Base-by-base conservation (phyloP, 1,284 basidiomycete species). In the Ceratobasidium sp. region DNA sequence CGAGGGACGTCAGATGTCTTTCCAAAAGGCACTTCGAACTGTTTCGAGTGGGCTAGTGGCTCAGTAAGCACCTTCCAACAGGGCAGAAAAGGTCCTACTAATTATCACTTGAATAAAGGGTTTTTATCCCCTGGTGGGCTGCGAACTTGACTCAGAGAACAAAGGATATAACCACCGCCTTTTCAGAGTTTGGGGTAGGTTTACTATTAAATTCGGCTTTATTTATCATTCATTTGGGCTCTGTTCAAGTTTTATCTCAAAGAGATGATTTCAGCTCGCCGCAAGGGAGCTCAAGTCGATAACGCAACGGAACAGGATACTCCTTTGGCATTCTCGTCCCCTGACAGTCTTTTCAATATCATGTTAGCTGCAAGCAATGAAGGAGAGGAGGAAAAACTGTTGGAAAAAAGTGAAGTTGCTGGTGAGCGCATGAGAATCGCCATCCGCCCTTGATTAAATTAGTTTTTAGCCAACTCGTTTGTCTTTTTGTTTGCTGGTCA, bases 401-500 rank as follows among this genome's bases (percentile, higher is more conserved):
- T 65, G 15, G 22, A 32, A 7, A 49, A 65, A 8, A 20, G 49
- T 5, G 49, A 65, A 4, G 49, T 65, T n/a, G 43, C 49, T 34
- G 60, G 60, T 53, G 43, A 3, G 60, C 31, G 7, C 20, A 32
- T 20, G 2, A 10, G 10, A 25, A 5, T 29, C 12, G 25, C n/a
- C 13, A 40, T 13, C 15, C 13, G 42, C 12, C 13, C 35, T 31
- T n/a, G 6, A 12, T 29, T 27, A 13, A 38, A 17, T 1, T 7
- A 17, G 20, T 15, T 2, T 12, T 31, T 53, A 65, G 60, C 47
- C 1, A 65, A 65, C 20, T 22, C 49, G 12, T 65, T 65, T n/a
- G 8, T 65, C 15, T 53, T 65, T 15, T 22, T 65, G 4, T 52
- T 65, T 40, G 60, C 60, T 29, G 60, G 60, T 3, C 60, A 65